Evolutionary conservation across 805 yeast genomes (phyloP), one percentile per base, ranked within the genome.

Genomic region (Cyberlindnera mississippiensis): DNA sequence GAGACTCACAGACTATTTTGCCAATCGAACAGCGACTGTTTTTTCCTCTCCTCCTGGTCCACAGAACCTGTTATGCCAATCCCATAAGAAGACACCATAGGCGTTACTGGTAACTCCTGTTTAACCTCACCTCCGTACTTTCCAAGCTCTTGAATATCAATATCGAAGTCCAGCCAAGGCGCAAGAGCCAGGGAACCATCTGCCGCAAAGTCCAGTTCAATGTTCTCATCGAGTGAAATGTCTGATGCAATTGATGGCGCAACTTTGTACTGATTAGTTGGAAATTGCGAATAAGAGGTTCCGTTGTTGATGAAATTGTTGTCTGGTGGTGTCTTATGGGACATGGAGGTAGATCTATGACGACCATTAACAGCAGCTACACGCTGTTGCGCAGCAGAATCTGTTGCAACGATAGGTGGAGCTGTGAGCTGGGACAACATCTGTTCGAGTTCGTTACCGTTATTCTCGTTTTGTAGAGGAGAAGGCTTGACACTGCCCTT

Each of bases 111-210:
- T 20, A 20, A 9, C 9, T 20, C 24, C 24, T 6, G 24, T 20
- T 20, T 20, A 6, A 20, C 24, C 29, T 44, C 48, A 9, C 40
- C 48, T 2, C 41, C 41, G 27, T 44, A 44, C 27, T 34, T 44
- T 10, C 48, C 44, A 22, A 44, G 22, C 24, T 44, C 48, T 20
- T 44, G 33, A n/a, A 40, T 40, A 29, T 53, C 64, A 18, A 67
- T 53, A 37, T 66, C 71, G 40, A 49, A 44, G 36, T 77, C 83
- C 42, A 84, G 61, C 52, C 83, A 72, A 9, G 84, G 84, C 2
- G 85, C 88, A 41, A 85, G 63, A 1, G 91, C 91, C 31, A 84
- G 63, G 0, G 91, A 85, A 1, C 88, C 91, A 63, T 85, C 93
- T 3, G 87, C 87, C n/a, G 83, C 85, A 59, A 81, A 83, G 44